These are phyloP conservation scores for Saccharomycopsis sp. DNA, from an alignment of 805 yeast genomes.

Conservation along the genomic window DNA sequence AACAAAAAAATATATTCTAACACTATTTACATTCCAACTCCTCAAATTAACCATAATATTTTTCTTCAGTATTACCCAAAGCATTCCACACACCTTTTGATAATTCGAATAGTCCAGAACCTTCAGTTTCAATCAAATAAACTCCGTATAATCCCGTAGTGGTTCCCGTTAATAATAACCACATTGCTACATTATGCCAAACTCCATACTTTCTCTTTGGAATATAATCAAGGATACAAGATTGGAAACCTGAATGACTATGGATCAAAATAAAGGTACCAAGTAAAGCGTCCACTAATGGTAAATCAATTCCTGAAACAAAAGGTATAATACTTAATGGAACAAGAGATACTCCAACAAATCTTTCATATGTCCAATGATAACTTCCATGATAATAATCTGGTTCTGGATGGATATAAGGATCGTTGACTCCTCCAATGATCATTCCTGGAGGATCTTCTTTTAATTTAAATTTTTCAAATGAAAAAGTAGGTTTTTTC, in stretches of 20 bases:
- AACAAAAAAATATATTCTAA: no score
- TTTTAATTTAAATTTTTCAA: slow-evolving; percentile 32
- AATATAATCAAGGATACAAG: slow-evolving; percentile 71
- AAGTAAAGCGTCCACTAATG: slow-evolving; percentile 46
- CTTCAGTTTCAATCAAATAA: slow-evolving; percentile 55
- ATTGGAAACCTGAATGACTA: slow-evolving; percentile 59
- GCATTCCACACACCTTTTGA: slow-evolving; percentile 27
- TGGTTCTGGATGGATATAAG: slow-evolving; percentile 50
- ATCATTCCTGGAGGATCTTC: slow-evolving; percentile 69
- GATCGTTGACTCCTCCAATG: slow-evolving; percentile 64
- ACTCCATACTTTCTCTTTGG: slow-evolving; percentile 65
- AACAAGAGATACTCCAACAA: slow-evolving; percentile 46
- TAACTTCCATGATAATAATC: slow-evolving; percentile 52
- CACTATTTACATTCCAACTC: background rate
- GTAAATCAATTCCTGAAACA: slow-evolving; percentile 37
- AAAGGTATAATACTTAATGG: slow-evolving; percentile 59
- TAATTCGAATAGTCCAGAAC: slow-evolving; percentile 51
- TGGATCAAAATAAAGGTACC: slow-evolving; percentile 50
- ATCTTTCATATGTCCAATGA: slow-evolving; percentile 67
- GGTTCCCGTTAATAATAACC: slow-evolving; percentile 52
- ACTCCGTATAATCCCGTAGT: slow-evolving; percentile 60
- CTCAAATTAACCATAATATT: no score
- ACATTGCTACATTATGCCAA: slow-evolving; percentile 51
- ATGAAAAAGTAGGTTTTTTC: no score
- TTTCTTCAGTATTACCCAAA: background rate